A percentile compares a stretch with the other conserved stretches of the same genome.
Evolutionary conservation across 805 yeast species (phyloP).

Genomic region (Metschnikowia kunwiensis): DNA sequence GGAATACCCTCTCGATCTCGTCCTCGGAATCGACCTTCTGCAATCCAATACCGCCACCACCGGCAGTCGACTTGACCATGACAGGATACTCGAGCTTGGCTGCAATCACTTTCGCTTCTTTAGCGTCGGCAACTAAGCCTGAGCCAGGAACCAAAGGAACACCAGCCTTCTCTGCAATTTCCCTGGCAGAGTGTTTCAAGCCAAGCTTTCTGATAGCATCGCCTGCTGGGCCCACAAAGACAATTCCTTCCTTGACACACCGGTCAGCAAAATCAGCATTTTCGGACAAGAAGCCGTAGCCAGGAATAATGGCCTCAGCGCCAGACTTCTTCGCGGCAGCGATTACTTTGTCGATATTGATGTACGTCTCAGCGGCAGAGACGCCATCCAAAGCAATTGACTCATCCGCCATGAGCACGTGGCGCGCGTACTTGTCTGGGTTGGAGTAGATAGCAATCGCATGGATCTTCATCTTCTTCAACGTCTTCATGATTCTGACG

Average conservation of each 20-base stretch:
- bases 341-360: slow-evolving; percentile 79
- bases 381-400: slow-evolving; percentile 76
- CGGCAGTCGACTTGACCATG: slow-evolving; percentile 97
- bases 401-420: slow-evolving; percentile 78
- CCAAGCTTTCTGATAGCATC: slow-evolving; percentile 90
- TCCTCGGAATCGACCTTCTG: slow-evolving; percentile 84
- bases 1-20: slow-evolving; percentile 82
- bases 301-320: slow-evolving; percentile 96
- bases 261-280: slow-evolving; percentile 94
- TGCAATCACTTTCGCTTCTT: slow-evolving; percentile 76
- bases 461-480: slow-evolving; percentile 72
- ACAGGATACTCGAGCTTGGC: slow-evolving; percentile 77
- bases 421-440: slow-evolving; percentile 84
- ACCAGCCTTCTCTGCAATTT: slow-evolving; percentile 83
- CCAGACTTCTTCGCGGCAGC: slow-evolving; percentile 78
- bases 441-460: slow-evolving; percentile 90
- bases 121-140: slow-evolving; percentile 66
- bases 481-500: slow-evolving; percentile 85
- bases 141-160: slow-evolving; percentile 99
- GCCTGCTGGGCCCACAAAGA: slow-evolving; percentile 95
- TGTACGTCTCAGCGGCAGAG: slow-evolving; percentile 88
- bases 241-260: slow-evolving; percentile 76
- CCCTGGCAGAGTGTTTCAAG: slow-evolving; percentile 94
- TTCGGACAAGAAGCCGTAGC: slow-evolving; percentile 94
- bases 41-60: slow-evolving; percentile 98